Conservation (phyloP, 1,284 basidiomycete genomes). For the Amylostereum chailletii region DNA sequence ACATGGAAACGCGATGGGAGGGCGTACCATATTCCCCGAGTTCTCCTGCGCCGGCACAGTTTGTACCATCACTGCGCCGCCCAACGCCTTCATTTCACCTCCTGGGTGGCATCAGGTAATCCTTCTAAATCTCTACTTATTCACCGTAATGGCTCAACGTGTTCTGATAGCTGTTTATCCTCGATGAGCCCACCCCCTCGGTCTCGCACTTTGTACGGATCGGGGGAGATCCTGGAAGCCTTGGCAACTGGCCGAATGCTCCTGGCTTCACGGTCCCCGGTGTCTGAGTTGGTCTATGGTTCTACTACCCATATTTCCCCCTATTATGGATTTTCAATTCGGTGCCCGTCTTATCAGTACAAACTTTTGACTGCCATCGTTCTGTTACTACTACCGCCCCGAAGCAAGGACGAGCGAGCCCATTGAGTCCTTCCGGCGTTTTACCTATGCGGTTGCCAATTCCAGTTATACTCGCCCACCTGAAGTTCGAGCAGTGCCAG, state of each 20-base stretch:
- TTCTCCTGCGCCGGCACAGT: constrained; percentile 53
- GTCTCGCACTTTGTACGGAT: constrained; percentile 70
- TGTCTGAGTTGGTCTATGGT: constrained; percentile 12
- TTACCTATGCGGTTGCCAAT: too few relatives aligned
- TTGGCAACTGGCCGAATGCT: constrained; percentile 62
- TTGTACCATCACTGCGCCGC: constrained; percentile 63
- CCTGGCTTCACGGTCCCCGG: constrained; percentile 60
- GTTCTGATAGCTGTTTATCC: constrained; percentile 38
- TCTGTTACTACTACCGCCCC: too few relatives aligned
- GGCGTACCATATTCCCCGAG: constrained; percentile 59
- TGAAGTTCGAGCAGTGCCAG: too few relatives aligned
- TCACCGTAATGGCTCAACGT: too few relatives aligned
- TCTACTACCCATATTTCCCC: too few relatives aligned
- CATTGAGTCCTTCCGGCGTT: too few relatives aligned
- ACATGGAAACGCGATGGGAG: constrained; percentile 71
- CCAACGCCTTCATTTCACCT: constrained; percentile 56
- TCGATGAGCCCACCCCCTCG: constrained; percentile 70
- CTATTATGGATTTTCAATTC: too few relatives aligned
- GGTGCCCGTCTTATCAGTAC: too few relatives aligned
- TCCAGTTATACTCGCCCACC: too few relatives aligned
- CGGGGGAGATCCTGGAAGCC: constrained; percentile 56
- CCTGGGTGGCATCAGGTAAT: constrained; percentile 60
- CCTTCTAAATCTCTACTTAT: not conserved
- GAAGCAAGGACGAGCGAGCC: too few relatives aligned
- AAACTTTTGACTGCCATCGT: too few relatives aligned